Evolutionary conservation across 2,329 filamentous ascomycete genomes (phyloP), one percentile per base, ranked within the genome.

Genomic region (Aspergillus hortae): DNA sequence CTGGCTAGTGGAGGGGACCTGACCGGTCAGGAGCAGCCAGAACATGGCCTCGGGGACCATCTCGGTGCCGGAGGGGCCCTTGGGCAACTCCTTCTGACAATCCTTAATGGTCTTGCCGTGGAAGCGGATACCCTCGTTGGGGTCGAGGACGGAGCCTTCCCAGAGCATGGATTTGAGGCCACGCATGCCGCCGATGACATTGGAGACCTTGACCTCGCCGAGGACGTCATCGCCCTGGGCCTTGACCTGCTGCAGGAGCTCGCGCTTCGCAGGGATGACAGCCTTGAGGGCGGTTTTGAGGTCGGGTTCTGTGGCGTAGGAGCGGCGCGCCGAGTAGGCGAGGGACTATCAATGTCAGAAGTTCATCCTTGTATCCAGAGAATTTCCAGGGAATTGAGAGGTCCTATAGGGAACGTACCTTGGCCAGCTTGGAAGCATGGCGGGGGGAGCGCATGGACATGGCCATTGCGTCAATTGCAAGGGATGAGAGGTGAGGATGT

Each of bases 41-140:
- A 99, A 99, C 94, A 99, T 99, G 73, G 92, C 86, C 76, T 99
- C 94, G 44, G 94, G 94, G 11, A 97, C 83, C 94, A 97, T 99
- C 77, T 97, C 92, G 5, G 90, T 95, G 65, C 92, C 72, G 2
- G 88, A 84, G 54, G 83, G 90, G 61, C 92, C 94, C 80, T 96
- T 97, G 70, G 94, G 92, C 14, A 97, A 85, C 72, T 91, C 87
- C 61, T 86, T 84, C 71, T 97, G 94, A 79, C 94, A 99, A 70
- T 99, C 92, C 77, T 95, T 95, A 80, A 99, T 99, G 58, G 92
- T 96, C 67, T 88, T 88, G 70, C 94, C 94, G 72, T 97, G 94
- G 81, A 99, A 99, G 58, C 92, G 89, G 70, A 99, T 99, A 54
- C 94, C 94, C 77, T 97, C 92, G 67, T 99, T 88, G 61, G 94